A percentile compares a stretch with the other conserved stretches of the same genome.
phyloP scores from a whole-genome alignment of 768 basidiomycete species.

The Hygrophorus russula region DNA sequence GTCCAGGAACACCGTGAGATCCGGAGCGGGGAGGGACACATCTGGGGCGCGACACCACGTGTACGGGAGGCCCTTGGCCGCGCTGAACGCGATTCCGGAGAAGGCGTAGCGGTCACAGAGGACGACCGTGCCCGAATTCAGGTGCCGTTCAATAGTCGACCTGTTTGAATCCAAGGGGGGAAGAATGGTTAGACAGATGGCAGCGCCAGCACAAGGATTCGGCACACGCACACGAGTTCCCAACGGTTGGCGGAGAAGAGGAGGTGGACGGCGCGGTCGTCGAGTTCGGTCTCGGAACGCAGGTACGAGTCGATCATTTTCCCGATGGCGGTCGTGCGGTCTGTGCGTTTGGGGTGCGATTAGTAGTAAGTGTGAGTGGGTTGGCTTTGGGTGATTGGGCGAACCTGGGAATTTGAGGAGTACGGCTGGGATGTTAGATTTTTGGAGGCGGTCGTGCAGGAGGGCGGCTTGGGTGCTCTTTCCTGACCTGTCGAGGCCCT shows the following conservation, averaged over 20 bases:
- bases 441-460: slow-evolving; percentile 45
- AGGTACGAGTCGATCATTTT: slow-evolving; percentile 91
- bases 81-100: slow-evolving; percentile 88
- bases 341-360: slow-evolving; percentile 26
- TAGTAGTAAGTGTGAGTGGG: background rate
- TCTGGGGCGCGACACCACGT: slow-evolving; percentile 86
- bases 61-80: slow-evolving; percentile 57
- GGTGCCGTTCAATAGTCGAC: slow-evolving; percentile 44
- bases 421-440: slow-evolving; percentile 32
- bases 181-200: background rate
- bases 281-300: slow-evolving; percentile 72
- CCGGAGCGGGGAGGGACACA: slow-evolving; percentile 78
- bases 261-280: slow-evolving; percentile 86
- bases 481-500: slow-evolving; percentile 92
- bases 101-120: slow-evolving; percentile 94
- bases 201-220: background rate
- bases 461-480: slow-evolving; percentile 79
- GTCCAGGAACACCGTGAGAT: slow-evolving; percentile 81
- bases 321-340: slow-evolving; percentile 85
- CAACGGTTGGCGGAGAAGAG: slow-evolving; percentile 96
- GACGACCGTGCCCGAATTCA: slow-evolving; percentile 57
- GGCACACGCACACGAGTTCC: slow-evolving; percentile 69
- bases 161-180: slow-evolving; percentile 22
- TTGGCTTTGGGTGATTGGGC: slow-evolving; percentile 6
- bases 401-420: slow-evolving; percentile 87